Evolutionary conservation across 1,284 basidiomycete genomes (phyloP).

Genomic region (Ganoderma lingzhi): DNA sequence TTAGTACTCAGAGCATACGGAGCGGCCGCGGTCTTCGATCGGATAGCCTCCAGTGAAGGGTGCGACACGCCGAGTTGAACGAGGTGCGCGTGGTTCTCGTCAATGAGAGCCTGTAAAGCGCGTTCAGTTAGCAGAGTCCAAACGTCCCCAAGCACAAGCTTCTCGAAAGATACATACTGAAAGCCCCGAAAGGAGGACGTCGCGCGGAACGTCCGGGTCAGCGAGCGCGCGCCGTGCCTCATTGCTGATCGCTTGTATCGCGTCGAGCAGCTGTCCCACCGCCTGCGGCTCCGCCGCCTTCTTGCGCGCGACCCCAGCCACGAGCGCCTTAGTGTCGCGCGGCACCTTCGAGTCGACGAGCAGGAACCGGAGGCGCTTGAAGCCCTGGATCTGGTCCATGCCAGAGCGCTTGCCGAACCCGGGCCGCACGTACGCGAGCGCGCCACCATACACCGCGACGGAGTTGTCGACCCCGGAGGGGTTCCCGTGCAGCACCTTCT

Average conservation of each 20-base stretch:
- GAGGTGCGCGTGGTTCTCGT: conserved; percentile 90
- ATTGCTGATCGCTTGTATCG: conserved; percentile 86
- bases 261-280: conserved; percentile 76
- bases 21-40: conserved; percentile 66
- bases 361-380: conserved; percentile 81
- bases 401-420: conserved; percentile 80
- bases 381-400: conserved; percentile 86
- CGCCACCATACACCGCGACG: conserved; percentile 93
- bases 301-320: conserved; percentile 85
- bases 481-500: conserved; percentile 98
- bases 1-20: conserved; percentile 90
- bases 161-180: conserved; percentile 49
- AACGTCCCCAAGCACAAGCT: too few species aligned
- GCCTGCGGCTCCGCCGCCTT: conserved; percentile 81
- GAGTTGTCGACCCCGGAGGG: conserved; percentile 99
- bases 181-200: conserved; percentile 64
- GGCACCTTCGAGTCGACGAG: conserved; percentile 94
- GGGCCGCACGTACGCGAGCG: conserved; percentile 88
- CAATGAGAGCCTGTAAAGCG: conserved; percentile 71
- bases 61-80: conserved; percentile 95
- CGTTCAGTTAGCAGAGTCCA: background rate
- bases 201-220: conserved; percentile 75
- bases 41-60: conserved; percentile 86
- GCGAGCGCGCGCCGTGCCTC: conserved; percentile 81
- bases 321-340: conserved; percentile 94